A percentile compares a stretch with the other conserved stretches of the same genome.
phyloP scores from a whole-genome alignment of 139 green algal genomes.

The Closterium sp. region DNA sequence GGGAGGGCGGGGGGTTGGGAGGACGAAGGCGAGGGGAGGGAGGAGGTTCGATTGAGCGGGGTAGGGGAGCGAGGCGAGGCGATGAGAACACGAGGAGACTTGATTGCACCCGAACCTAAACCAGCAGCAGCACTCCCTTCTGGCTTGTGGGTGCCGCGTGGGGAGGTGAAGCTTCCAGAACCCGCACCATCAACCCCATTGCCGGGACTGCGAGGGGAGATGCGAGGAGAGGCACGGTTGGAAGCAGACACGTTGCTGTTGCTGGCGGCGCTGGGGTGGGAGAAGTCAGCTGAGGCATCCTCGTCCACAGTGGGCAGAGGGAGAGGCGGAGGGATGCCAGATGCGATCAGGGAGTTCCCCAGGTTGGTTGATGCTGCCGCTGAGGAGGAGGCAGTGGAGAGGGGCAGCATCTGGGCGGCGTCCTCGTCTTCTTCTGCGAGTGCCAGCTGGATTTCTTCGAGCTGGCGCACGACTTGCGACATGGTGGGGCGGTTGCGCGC shows the following conservation, averaged over 20 bases:
- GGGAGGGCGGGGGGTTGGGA: not conserved
- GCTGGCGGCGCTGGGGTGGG: not conserved
- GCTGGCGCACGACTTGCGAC: constrained; percentile 19
- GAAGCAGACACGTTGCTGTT: not conserved
- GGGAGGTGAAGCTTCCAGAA: not conserved
- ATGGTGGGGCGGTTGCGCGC: constrained; percentile 25
- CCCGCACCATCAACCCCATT: not conserved
- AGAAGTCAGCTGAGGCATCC: not conserved
- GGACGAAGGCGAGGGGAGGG: not conserved
- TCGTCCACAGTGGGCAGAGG: not conserved
- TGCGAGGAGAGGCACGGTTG: not conserved
- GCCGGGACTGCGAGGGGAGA: not conserved
- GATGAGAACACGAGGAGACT: not conserved
- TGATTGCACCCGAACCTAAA: not conserved
- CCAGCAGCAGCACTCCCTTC: not conserved
- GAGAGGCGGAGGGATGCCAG: not conserved
- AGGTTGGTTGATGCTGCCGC: not conserved
- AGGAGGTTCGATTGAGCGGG: too few relatives aligned
- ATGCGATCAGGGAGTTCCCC: not conserved
- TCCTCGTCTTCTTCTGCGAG: not conserved
- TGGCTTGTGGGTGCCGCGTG: not conserved
- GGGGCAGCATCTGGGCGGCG: not conserved
- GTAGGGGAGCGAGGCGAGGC: too few relatives aligned
- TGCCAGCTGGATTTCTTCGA: constrained; percentile 7
- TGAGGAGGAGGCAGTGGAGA: not conserved